phyloP scores from a whole-genome alignment of 257 asterid genomes.

The Nemophila menziesii region DNA sequence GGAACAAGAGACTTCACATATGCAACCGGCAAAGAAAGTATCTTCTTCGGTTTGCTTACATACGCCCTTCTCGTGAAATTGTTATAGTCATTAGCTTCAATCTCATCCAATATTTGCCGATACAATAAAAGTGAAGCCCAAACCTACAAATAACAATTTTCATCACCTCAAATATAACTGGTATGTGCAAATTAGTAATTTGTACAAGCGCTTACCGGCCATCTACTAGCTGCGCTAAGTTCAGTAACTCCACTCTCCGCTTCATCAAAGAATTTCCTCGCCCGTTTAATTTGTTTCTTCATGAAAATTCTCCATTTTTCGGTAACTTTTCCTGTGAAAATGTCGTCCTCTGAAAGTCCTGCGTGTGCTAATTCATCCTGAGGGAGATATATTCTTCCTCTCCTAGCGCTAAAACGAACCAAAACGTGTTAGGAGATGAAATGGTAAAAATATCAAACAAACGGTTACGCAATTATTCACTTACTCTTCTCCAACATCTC shows the following conservation, averaged over 20 bases:
- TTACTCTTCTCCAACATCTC: conserved; percentile 99
- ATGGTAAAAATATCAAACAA: not conserved
- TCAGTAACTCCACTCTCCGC: conserved; percentile 75
- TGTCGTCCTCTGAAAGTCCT: conserved; percentile 80
- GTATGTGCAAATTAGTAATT: not conserved
- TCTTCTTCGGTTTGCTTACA: conserved; percentile 80
- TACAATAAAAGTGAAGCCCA: conserved; percentile 71
- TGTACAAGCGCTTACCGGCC: conserved; percentile 61
- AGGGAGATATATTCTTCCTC: conserved; percentile 90
- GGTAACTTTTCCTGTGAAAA: conserved; percentile 72
- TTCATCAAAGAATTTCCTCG: conserved; percentile 79
- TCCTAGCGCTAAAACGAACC: conserved; percentile 51
- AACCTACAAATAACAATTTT: conserved; percentile 39
- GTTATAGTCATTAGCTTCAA: conserved; percentile 93
- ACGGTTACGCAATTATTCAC: conserved; percentile 8
- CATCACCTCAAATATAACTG: not conserved
- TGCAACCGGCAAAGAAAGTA: conserved; percentile 72
- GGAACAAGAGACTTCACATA: conserved; percentile 76
- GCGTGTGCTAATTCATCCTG: conserved; percentile 92
- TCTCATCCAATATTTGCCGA: conserved; percentile 81
- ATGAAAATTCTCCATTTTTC: conserved; percentile 90
- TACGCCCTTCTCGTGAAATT: conserved; percentile 87
- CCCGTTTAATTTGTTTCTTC: conserved; percentile 88
- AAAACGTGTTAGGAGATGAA: not conserved
- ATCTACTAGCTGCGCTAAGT: conserved; percentile 89